phyloP scores from a whole-genome alignment of 176 grass and related monocot species.

The Aegilops speltoides region DNA sequence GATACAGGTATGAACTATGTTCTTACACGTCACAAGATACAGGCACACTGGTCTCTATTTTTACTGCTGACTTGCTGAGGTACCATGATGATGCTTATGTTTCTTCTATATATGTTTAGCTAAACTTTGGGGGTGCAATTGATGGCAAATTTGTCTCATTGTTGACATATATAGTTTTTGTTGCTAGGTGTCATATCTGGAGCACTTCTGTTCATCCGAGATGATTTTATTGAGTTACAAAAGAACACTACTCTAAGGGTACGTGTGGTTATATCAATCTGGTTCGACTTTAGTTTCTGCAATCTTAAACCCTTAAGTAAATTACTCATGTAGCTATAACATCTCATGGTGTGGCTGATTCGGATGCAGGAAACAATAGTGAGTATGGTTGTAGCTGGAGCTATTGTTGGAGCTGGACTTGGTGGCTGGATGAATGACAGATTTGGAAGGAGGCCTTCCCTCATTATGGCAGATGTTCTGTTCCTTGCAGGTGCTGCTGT shows the following conservation, averaged over 20 bases:
- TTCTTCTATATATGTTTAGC: neutral
- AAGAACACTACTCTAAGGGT: slow-evolving; percentile 78
- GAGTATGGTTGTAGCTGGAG: slow-evolving; percentile 96
- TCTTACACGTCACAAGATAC: neutral
- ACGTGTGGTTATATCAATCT: neutral
- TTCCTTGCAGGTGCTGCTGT: slow-evolving; percentile 72
- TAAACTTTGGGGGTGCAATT: neutral
- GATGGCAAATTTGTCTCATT: neutral
- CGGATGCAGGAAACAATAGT: slow-evolving; percentile 86
- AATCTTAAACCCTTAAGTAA: neutral
- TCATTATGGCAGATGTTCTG: slow-evolving; percentile 74
- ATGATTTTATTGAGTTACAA: slow-evolving; percentile 76
- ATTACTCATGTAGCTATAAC: neutral
- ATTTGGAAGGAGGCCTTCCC: slow-evolving; percentile 80
- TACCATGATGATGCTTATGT: neutral
- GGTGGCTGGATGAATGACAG: slow-evolving; percentile 96
- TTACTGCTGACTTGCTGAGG: neutral
- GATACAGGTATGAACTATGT: slow-evolving; percentile 67
- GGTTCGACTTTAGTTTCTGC: neutral
- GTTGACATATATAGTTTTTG: neutral
- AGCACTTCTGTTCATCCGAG: slow-evolving; percentile 87
- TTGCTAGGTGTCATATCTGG: slow-evolving; percentile 93
- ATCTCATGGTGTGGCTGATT: neutral
- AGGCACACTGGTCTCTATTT: neutral
- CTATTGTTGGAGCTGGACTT: slow-evolving; percentile 85